A percentile compares a stretch with the other conserved stretches of the same genome.
Conservation (phyloP, 2,329 filamentous ascomycete genomes). For the Epichloe coenophiala region DNA sequence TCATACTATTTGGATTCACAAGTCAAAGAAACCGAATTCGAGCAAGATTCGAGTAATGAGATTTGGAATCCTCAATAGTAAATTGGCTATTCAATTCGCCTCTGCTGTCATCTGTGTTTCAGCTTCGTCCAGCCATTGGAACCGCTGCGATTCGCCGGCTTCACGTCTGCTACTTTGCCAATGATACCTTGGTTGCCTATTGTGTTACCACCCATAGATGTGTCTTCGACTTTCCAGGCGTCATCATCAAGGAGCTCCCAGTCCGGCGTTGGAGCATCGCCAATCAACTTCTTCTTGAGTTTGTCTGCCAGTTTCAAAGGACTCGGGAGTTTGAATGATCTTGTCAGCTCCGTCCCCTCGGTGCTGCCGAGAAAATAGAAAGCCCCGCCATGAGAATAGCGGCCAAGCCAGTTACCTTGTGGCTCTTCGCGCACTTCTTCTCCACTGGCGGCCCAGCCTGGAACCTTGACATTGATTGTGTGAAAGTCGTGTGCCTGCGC, state of each 20-base stretch:
- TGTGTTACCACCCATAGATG: constrained; percentile 11
- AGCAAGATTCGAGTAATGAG: background rate
- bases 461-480: constrained; percentile 12
- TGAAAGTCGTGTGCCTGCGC: constrained; percentile 9
- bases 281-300: constrained; percentile 60
- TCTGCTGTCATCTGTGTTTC: constrained; percentile 19
- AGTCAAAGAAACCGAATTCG: background rate
- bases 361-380: constrained; percentile 57
- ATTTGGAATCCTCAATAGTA: background rate
- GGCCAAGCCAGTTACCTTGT: constrained; percentile 43
- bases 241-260: constrained; percentile 85
- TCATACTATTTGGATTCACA: no score
- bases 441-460: constrained; percentile 12
- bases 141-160: constrained; percentile 13
- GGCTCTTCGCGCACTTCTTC: constrained; percentile 7
- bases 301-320: constrained; percentile 65
- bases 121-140: constrained; percentile 29
- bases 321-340: constrained; percentile 58
- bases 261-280: constrained; percentile 71
- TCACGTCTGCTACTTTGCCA: constrained; percentile 9
- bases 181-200: constrained; percentile 1
- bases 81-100: background rate
- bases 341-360: constrained; percentile 56
- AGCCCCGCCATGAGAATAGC: constrained; percentile 74
- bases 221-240: constrained; percentile 49